A percentile compares a stretch with the other conserved stretches of the same genome.
These are phyloP conservation scores for Pseudocercospora crystallina DNA, from an alignment of 2,329 filamentous ascomycete species.

Conservation along the genomic window DNA sequence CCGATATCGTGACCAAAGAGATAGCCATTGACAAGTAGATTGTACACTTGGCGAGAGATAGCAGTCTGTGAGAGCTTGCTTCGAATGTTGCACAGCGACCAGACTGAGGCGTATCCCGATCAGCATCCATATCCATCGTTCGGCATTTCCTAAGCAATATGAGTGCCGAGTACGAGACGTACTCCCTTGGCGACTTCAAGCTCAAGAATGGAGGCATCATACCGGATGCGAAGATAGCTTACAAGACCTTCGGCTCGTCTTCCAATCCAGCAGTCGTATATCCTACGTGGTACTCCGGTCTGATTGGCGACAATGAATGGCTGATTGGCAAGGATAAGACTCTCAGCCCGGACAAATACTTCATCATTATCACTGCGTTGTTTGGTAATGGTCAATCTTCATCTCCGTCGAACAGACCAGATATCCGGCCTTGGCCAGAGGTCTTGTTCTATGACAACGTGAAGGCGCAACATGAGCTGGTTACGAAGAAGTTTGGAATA, in stretches of 20 bases:
- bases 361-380: slow-evolving; percentile 67
- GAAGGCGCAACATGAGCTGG: slow-evolving; percentile 62
- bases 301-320: slow-evolving; percentile 73
- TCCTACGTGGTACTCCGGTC: slow-evolving; percentile 72
- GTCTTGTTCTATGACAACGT: slow-evolving; percentile 70
- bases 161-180: slow-evolving; percentile 45
- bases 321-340: slow-evolving; percentile 66
- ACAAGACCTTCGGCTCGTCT: slow-evolving; percentile 70
- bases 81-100: no score
- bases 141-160: slow-evolving; percentile 9
- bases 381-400: slow-evolving; percentile 70
- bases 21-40: no score
- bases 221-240: slow-evolving; percentile 67
- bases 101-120: no score
- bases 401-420: slow-evolving; percentile 60
- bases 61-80: no score
- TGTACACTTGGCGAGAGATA: no score
- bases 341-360: slow-evolving; percentile 64
- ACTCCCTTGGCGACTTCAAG: slow-evolving; percentile 43
- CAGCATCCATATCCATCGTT: no score
- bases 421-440: slow-evolving; percentile 59
- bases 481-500: slow-evolving; percentile 64
- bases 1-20: no score
- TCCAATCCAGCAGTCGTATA: slow-evolving; percentile 68
- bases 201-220: slow-evolving; percentile 65